Conservation (phyloP, 345 rosid genomes). For the Populus simonii region DNA sequence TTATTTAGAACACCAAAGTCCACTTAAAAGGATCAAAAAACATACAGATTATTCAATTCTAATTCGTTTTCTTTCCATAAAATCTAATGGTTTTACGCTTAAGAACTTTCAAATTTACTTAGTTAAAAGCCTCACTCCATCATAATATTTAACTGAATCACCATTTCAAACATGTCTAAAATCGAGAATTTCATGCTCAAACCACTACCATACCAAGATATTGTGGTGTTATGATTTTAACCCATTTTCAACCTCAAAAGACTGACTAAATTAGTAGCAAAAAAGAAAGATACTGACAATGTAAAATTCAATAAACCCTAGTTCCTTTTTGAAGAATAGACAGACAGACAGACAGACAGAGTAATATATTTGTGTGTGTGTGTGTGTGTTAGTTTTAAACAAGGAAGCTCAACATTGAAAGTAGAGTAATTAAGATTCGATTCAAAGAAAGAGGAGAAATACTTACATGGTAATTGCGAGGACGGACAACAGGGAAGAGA, state of each 20-base stretch:
- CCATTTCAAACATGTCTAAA: neutral
- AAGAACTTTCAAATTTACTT: neutral
- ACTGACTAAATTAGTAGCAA: neutral
- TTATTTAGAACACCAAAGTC: neutral
- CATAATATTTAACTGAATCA: no score
- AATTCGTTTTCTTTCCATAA: no score
- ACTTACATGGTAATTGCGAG: slow-evolving; percentile 62
- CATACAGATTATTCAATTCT: neutral
- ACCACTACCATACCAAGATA: neutral
- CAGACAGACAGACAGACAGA: neutral
- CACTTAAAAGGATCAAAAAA: neutral
- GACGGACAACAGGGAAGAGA: slow-evolving; percentile 77
- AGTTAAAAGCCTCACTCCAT: neutral
- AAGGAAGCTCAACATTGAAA: neutral
- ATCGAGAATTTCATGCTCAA: neutral
- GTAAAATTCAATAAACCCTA: neutral
- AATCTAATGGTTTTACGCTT: neutral
- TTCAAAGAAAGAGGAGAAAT: neutral
- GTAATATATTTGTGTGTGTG: neutral
- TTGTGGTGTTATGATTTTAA: neutral
- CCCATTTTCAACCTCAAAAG: neutral
- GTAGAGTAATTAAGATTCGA: neutral
- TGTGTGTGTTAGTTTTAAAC: neutral
- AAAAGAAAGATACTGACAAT: neutral
- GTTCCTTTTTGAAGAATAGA: neutral